Evolutionary conservation across 768 basidiomycete species (phyloP).

Genomic region (Suillus decipiens): DNA sequence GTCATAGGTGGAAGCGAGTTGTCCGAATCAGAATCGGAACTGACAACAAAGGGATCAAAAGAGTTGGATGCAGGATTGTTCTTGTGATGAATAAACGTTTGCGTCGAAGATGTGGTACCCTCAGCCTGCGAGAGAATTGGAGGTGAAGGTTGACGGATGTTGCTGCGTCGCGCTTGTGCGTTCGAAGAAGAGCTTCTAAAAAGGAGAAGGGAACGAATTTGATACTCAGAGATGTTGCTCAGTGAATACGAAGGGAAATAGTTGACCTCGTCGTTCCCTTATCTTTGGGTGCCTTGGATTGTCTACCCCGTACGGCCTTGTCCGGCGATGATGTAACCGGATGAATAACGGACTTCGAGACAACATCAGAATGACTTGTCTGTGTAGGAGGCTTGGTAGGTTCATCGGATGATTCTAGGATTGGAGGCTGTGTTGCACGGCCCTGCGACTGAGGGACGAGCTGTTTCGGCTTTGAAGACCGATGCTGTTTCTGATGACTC

Average conservation of each 20-base stretch:
- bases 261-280: conserved; percentile 41
- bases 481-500: conserved; percentile 35
- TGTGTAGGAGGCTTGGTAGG: conserved; percentile 33
- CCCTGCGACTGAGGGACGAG: conserved; percentile 19
- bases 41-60: conserved; percentile 52
- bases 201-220: conserved; percentile 10
- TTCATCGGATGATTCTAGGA: conserved; percentile 28
- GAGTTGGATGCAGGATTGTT: conserved; percentile 39
- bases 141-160: conserved; percentile 64
- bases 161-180: conserved; percentile 48
- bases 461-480: conserved; percentile 40
- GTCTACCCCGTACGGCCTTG: conserved; percentile 35
- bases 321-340: conserved; percentile 26
- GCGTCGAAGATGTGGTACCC: conserved; percentile 37
- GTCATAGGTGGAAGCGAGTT: conserved; percentile 38
- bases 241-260: not conserved
- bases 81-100: conserved; percentile 27
- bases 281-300: conserved; percentile 43
- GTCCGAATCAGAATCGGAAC: conserved; percentile 45
- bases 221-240: not conserved
- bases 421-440: conserved; percentile 29
- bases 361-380: conserved; percentile 26
- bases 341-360: conserved; percentile 33
- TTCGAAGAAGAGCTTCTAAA: conserved; percentile 49
- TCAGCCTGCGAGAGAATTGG: conserved; percentile 68